A percentile compares a stretch with the other conserved stretches of the same genome.
Evolutionary conservation across 2,329 filamentous ascomycete genomes (phyloP).

Genomic region (Knoxdaviesia proteae): DNA sequence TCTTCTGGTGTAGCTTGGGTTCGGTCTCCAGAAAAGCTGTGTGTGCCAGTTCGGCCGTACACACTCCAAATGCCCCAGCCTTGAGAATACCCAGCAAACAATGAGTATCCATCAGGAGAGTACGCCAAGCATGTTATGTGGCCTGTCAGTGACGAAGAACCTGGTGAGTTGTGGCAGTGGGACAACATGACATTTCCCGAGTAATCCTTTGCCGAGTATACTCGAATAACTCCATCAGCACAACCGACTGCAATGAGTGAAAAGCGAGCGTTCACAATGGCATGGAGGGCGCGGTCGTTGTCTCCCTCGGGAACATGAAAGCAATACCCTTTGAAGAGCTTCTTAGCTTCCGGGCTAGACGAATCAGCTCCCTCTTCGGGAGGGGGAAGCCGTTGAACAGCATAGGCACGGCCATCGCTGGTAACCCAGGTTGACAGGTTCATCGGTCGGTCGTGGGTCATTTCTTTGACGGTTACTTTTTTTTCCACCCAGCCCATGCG

Average conservation of each 20-base stretch:
- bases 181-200: constrained; percentile 79
- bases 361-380: constrained; percentile 17
- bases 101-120: constrained; percentile 87
- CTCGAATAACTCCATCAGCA: constrained; percentile 53
- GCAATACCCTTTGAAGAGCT: constrained; percentile 73
- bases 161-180: constrained; percentile 51
- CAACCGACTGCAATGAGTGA: constrained; percentile 82
- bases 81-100: constrained; percentile 80
- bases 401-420: constrained; percentile 69
- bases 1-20: constrained; percentile 42
- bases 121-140: constrained; percentile 56
- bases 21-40: constrained; percentile 56
- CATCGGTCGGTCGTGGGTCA: constrained; percentile 93
- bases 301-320: constrained; percentile 55
- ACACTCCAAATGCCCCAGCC: constrained; percentile 97
- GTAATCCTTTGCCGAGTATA: constrained; percentile 91
- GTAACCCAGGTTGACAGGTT: constrained; percentile 87
- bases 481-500: constrained; percentile 73
- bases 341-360: constrained; percentile 19
- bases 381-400: constrained; percentile 51
- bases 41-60: constrained; percentile 75
- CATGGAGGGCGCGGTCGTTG: constrained; percentile 43
- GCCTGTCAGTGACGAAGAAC: constrained; percentile 48
- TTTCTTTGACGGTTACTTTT: constrained; percentile 55
- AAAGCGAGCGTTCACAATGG: constrained; percentile 83